These are phyloP conservation scores for Cordyceps cicadae DNA, from an alignment of 2,329 filamentous ascomycete species.

Conservation along the genomic window DNA sequence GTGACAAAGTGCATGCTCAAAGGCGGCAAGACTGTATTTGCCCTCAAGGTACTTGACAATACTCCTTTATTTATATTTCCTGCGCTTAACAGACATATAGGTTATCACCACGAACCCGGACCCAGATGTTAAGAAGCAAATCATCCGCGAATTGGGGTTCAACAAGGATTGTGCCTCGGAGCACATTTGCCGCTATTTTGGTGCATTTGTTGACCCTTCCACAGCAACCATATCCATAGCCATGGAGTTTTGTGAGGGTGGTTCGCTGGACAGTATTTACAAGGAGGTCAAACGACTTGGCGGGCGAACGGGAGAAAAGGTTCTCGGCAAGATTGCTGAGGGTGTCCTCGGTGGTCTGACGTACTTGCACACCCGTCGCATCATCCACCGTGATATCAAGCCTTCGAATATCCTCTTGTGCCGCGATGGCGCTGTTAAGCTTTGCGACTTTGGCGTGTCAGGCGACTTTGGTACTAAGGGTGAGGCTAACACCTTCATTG, in stretches of 20 bases:
- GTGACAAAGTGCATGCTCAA: constrained; percentile 87
- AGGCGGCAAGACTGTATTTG: constrained; percentile 89
- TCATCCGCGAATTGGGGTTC: constrained; percentile 90
- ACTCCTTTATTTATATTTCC: constrained; percentile 10
- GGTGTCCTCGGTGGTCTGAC: constrained; percentile 89
- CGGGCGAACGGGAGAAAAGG: constrained; percentile 91
- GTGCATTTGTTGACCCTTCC: constrained; percentile 92
- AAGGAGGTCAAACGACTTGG: constrained; percentile 93
- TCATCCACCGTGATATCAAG: constrained; percentile 98
- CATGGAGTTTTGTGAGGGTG: constrained; percentile 98
- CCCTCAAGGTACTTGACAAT: constrained; percentile 65
- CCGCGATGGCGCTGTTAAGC: constrained; percentile 86
- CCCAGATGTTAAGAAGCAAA: constrained; percentile 96
- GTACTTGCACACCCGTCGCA: constrained; percentile 90
- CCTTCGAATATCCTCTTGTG: constrained; percentile 94
- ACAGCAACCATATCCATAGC: constrained; percentile 95
- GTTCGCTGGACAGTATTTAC: constrained; percentile 93
- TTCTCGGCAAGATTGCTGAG: constrained; percentile 92
- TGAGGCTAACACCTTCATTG: constrained; percentile 97
- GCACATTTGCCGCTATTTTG: constrained; percentile 96
- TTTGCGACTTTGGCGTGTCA: constrained; percentile 96
- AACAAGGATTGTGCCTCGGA: constrained; percentile 96
- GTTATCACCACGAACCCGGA: constrained; percentile 98
- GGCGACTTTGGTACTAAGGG: constrained; percentile 98
- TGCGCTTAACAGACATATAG: constrained; percentile 36